Evolutionary conservation across 164 flowering plant species (phyloP).

Genomic region (Malania oleifera): DNA sequence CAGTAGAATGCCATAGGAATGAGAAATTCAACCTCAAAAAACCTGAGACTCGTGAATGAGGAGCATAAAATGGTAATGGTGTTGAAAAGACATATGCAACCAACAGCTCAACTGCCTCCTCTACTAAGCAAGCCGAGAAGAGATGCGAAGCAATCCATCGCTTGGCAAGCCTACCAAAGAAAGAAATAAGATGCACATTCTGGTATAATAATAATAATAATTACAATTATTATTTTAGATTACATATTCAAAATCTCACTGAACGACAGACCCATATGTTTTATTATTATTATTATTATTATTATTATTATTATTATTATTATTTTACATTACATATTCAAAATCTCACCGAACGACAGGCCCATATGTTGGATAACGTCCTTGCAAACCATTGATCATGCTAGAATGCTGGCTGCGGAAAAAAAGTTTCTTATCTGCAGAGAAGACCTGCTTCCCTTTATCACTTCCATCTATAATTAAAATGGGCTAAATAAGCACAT

Average conservation of each 20-base stretch:
- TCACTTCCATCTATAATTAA: conserved; percentile 37
- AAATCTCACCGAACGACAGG: conserved; percentile 70
- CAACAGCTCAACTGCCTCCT: conserved; percentile 84
- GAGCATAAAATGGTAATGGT: conserved; percentile 71
- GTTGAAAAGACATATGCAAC: conserved; percentile 78
- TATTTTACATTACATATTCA: neutral
- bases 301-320: too few relatives aligned
- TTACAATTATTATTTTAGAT: too few relatives aligned
- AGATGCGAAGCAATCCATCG: conserved; percentile 95
- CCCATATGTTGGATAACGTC: conserved; percentile 66
- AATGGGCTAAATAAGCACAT: conserved; percentile 10
- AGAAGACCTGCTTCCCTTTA: conserved; percentile 38
- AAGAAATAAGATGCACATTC: neutral
- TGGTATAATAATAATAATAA: conserved; percentile 5
- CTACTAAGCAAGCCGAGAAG: conserved; percentile 67
- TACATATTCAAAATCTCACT: conserved; percentile 34
- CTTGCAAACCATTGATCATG: conserved; percentile 90
- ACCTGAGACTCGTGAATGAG: conserved; percentile 83
- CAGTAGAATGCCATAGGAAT: neutral
- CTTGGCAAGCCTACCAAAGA: conserved; percentile 78
- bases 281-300: too few relatives aligned
- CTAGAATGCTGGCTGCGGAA: conserved; percentile 76
- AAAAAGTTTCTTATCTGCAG: conserved; percentile 60
- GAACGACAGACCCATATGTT: conserved; percentile 70
- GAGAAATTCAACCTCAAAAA: conserved; percentile 61